Evolutionary conservation across 2,329 filamentous ascomycete genomes (phyloP).

Genomic region (Setomelanomma holmii): DNA sequence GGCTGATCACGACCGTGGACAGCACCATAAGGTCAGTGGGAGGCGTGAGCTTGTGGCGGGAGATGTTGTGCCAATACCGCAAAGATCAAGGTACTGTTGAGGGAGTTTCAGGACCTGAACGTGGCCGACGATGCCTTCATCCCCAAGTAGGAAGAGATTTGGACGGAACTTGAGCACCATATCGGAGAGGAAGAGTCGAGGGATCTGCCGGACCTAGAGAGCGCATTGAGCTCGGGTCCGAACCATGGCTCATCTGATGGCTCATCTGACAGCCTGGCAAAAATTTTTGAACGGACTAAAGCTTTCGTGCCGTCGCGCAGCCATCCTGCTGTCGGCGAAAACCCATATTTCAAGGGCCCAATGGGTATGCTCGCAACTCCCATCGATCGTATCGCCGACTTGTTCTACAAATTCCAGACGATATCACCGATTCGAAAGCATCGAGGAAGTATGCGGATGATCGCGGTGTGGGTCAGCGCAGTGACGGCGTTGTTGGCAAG

Average conservation of each 20-base stretch:
- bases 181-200: constrained; percentile 42
- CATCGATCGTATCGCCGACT: constrained; percentile 62
- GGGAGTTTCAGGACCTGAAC: constrained; percentile 40
- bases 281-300: constrained; percentile 41
- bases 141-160: constrained; percentile 33
- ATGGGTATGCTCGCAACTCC: constrained; percentile 63
- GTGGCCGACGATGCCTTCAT: constrained; percentile 28
- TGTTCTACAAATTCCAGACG: constrained; percentile 62
- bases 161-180: constrained; percentile 29
- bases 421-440: constrained; percentile 32
- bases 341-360: constrained; percentile 64
- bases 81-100: constrained; percentile 41
- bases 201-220: constrained; percentile 41
- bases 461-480: too few relatives aligned
- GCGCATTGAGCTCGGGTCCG: constrained; percentile 16
- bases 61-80: not conserved
- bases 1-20: constrained; percentile 41
- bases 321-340: constrained; percentile 51
- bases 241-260: constrained; percentile 20
- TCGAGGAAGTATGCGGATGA: constrained; percentile 35
- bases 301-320: constrained; percentile 38
- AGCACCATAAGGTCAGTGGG: constrained; percentile 47
- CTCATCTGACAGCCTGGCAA: constrained; percentile 38
- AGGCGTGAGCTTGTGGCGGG: too few relatives aligned
- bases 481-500: too few relatives aligned